Evolutionary conservation across 805 yeast species (phyloP).

Genomic region (Wickerhamomyces silvicola): DNA sequence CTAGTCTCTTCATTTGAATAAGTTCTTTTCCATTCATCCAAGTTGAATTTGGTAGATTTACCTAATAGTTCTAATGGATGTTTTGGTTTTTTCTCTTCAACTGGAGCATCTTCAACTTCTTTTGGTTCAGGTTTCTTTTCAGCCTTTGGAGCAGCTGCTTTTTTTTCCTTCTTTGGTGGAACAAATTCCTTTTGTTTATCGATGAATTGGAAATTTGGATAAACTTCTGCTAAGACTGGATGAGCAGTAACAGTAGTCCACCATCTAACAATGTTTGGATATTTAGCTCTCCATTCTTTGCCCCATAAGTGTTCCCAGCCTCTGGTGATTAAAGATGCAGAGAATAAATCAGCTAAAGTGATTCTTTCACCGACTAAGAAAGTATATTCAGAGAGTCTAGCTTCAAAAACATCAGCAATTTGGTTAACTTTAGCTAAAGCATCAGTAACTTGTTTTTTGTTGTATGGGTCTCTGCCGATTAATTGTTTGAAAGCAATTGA

Average conservation of each 20-base stretch:
- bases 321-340: slow-evolving; percentile 43
- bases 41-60: slow-evolving; percentile 52
- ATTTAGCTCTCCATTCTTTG: slow-evolving; percentile 51
- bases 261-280: slow-evolving; percentile 69
- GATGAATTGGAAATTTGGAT: slow-evolving; percentile 47
- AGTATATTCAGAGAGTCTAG: slow-evolving; percentile 51
- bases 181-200: slow-evolving; percentile 61
- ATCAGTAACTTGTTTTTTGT: slow-evolving; percentile 60
- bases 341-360: slow-evolving; percentile 59
- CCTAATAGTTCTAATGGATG: slow-evolving; percentile 90
- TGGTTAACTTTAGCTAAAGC: slow-evolving; percentile 32
- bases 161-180: slow-evolving; percentile 68
- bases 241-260: slow-evolving; percentile 46
- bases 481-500: slow-evolving; percentile 53
- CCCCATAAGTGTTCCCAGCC: slow-evolving; percentile 58
- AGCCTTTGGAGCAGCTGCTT: slow-evolving; percentile 33
- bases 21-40: slow-evolving; percentile 94
- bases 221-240: slow-evolving; percentile 42
- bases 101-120: slow-evolving; percentile 34
- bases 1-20: slow-evolving; percentile 98
- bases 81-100: slow-evolving; percentile 68
- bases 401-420: slow-evolving; percentile 42
- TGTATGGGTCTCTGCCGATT: slow-evolving; percentile 63
- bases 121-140: slow-evolving; percentile 30
- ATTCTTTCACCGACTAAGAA: slow-evolving; percentile 65